Evolutionary conservation across 768 basidiomycete genomes (phyloP), one percentile per base, ranked within the genome.

Genomic region (Lactifluus piperatus): DNA sequence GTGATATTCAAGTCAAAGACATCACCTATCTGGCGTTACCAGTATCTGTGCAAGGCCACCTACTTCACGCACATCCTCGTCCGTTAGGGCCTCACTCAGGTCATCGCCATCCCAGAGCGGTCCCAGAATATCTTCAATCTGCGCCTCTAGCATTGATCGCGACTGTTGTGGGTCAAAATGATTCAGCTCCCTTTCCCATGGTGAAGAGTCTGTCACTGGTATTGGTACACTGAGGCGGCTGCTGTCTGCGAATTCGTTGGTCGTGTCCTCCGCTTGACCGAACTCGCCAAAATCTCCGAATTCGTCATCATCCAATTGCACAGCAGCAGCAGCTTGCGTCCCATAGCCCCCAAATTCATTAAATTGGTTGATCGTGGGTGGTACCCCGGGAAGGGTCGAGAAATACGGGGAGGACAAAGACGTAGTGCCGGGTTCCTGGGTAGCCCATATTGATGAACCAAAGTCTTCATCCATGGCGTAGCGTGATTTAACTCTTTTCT

Each of bases 221-320:
- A 71, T 62, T 65, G 75, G 71, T 50, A 74, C 73, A 51, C 64
- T 71, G 67, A 80, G 76, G 20, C 62, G 69, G 14, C 61, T 67
- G 24, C 65, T 67, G 34, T 72, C 75, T 20, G 62, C 68, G 62
- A 82, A 80, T 20, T 68, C 68, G 10, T 67, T 62, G 24, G 54
- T 64, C 53, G 32, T 58, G 36, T 62, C 76, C 68, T 69, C 78
- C 26, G 71, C 82, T 62, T 88, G 88, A 65, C 83, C 89, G 70
- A 92, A 92, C 67, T 93, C 92, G 18, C 86, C 90, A 71, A 92
- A 92, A 64, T 92, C 90, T 51, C 84, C 88, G 71, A 91, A 91
- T 58, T 91, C 88, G 64, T 91, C 91, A 47, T 88, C 85, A 14
- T 75, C 75, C 11, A 70, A 69, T 26, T 60, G 66, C 2, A 65